Evolutionary conservation across 1,139 yeast genomes (phyloP), one percentile per base, ranked within the genome.

Genomic region (Pichia kudriavzevii): DNA sequence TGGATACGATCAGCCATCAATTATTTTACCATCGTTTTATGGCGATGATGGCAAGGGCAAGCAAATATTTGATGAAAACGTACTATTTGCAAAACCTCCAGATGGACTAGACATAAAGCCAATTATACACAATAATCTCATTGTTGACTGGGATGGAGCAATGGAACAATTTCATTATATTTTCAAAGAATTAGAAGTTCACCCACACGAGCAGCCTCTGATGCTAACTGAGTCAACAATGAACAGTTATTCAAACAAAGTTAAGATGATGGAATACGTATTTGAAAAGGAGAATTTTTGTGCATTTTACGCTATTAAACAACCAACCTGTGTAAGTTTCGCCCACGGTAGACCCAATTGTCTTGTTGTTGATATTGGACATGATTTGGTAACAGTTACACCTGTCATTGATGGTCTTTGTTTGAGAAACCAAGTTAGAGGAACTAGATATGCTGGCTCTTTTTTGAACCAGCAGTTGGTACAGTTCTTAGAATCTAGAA

Each of bases 391-490:
- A 12, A 76, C 91, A 36, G 94, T 82, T 2, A 82, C 95, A 1
- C 97, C 99, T 0, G 93, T 91, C 3, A 74, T 88, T 35, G 99
- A 91, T 59, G 98, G 98, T 4, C 72, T 91, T 54, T 83, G 93
- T 30, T 65, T 91, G 40, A 67, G 80, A 47, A 81, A 72, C 55
- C 82, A 79, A 44, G 74, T 83, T 5, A 67, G 73, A 61, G 72
- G 79, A 44, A 79, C 84, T 3, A 74, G 69, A 47, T 77, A 78
- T 48, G 75, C 79, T 2, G 93, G 93, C 11, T 62, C 58, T 31
- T 80, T 66, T 45, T 50, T 80, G 38, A 69, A 67, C 43, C 75
- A 72, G 45, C 63, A 51, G 36, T 50, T 46, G 23, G 38, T 23
- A 28, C 53, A 39, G 40, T 45, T 45, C 32, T 49, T 42, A 25